A percentile compares a stretch with the other conserved stretches of the same genome.
These are phyloP conservation scores for Vararia minispora DNA, from an alignment of 768 basidiomycete species.

Conservation along the genomic window DNA sequence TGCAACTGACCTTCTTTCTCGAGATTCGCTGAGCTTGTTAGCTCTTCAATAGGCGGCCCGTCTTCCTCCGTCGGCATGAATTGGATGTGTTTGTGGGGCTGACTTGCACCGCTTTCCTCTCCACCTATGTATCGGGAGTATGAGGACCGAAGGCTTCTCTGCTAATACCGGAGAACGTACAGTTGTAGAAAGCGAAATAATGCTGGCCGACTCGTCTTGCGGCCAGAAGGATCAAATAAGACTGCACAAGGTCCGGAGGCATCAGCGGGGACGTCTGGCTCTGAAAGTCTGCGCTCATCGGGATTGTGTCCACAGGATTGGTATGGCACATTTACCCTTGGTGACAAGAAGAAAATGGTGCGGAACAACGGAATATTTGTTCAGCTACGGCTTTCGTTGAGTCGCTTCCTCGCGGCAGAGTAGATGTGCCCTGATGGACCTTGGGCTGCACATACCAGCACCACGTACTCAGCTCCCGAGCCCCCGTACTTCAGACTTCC, in stretches of 20 bases:
- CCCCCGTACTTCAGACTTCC: slow-evolving; percentile 64
- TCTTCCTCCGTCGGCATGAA: slow-evolving; percentile 55
- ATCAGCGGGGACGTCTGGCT: slow-evolving; percentile 73
- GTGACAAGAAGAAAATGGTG: slow-evolving; percentile 83
- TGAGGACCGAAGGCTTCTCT: neutral
- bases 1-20: slow-evolving; percentile 49
- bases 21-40: slow-evolving; percentile 46
- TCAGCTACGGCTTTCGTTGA: slow-evolving; percentile 39
- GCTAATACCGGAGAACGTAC: slow-evolving; percentile 27
- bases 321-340: slow-evolving; percentile 41
- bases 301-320: neutral
- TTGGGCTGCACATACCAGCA: slow-evolving; percentile 62
- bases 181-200: slow-evolving; percentile 87
- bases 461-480: slow-evolving; percentile 44
- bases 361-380: slow-evolving; percentile 78
- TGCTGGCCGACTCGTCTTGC: slow-evolving; percentile 47
- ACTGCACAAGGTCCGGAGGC: slow-evolving; percentile 68
- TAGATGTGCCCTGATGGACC: too few species aligned
- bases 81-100: slow-evolving; percentile 87
- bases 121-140: slow-evolving; percentile 39
- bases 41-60: slow-evolving; percentile 68
- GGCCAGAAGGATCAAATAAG: slow-evolving; percentile 63
- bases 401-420: too few species aligned
- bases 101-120: slow-evolving; percentile 74
- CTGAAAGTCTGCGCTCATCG: slow-evolving; percentile 41